A percentile compares a stretch with the other conserved stretches of the same genome.
These are phyloP conservation scores for Colletotrichum incanum DNA, from an alignment of 2,329 filamentous ascomycete species.

Conservation along the genomic window DNA sequence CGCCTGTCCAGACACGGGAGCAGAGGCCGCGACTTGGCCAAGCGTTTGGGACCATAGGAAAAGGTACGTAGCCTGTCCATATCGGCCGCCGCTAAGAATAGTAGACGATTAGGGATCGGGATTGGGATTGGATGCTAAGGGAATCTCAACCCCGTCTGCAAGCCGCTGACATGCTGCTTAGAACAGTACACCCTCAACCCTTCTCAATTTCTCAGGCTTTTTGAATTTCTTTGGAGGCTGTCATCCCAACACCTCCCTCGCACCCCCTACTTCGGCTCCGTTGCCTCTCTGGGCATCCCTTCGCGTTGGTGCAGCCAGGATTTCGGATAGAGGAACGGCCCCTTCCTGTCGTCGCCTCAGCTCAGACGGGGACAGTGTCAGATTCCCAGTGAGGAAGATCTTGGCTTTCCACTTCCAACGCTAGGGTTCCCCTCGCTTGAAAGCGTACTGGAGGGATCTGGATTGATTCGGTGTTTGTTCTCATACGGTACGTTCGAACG, in stretches of 20 bases:
- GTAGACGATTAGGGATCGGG: background rate
- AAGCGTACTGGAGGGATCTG: background rate
- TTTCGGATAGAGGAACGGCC: slow-evolving; percentile 8
- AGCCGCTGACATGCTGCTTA: slow-evolving; percentile 32
- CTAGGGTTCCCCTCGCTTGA: slow-evolving; percentile 27
- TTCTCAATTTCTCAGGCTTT: background rate
- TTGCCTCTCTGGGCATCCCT: slow-evolving; percentile 20
- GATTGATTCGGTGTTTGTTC: background rate
- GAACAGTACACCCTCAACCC: background rate
- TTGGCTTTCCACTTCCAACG: slow-evolving; percentile 8
- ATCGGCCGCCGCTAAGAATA: slow-evolving; percentile 37
- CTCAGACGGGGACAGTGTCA: slow-evolving; percentile 38
- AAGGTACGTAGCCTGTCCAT: slow-evolving; percentile 30
- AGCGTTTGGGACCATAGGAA: slow-evolving; percentile 13
- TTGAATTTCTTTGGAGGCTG: slow-evolving; percentile 18
- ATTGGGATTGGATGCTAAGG: background rate
- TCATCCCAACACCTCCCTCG: slow-evolving; percentile 16
- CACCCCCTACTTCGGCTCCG: slow-evolving; percentile 20
- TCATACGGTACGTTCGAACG: slow-evolving; percentile 28
- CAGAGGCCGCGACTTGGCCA: slow-evolving; percentile 27
- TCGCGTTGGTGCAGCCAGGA: background rate
- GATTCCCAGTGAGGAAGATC: background rate
- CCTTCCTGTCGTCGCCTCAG: slow-evolving; percentile 19
- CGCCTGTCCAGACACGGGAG: slow-evolving; percentile 28
- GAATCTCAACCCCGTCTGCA: slow-evolving; percentile 14